Base-by-base conservation (phyloP, 108 stramenopile species). In the Skeletonema tropicum region DNA sequence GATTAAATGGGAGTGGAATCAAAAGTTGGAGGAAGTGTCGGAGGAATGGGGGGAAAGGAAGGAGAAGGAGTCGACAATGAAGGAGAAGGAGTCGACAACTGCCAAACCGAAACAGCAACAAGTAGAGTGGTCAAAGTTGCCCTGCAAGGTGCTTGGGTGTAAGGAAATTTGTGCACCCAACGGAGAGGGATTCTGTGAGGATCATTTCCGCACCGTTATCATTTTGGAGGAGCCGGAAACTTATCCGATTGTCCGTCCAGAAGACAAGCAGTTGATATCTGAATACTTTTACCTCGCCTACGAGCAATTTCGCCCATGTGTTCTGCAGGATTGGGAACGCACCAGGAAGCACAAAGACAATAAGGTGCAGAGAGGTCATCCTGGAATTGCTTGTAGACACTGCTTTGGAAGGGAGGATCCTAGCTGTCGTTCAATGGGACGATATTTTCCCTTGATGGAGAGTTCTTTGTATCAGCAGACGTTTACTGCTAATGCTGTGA, bases 401-500 rank as follows among this genome's bases (percentile, higher is more conserved):
- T 93, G 92, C 70, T 84, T 89, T n/a, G 92, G 92, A 14, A 88
- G 89, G 46, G 90, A 88, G 33, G 87, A 88, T 25, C 48, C 48
- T 7, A 49, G 19, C 1, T 19, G 21, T 23, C 48, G 48, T 49
- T 49, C 48, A 21, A 87, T 88, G 62, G 90, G 90, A 10, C 68
- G 90, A 30, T 91, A 91, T 72, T 91, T 91, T 72, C 90, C 90
- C 55, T 89, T 87, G 3, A 83, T 84, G 3, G 89, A 88, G 72
- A 88, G 84, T 6, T 88, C 89, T 13, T 61, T 89, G 6, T 93
- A 88, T 32, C 88, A 90, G 71, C 86, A 89, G 11, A 89, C 89
- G 5, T 89, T 87, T 12, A 87, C 88, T 6, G 87, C 85, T 70
- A 88, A 85, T 10, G 84, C 89, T 10, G 75, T 87, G 79, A 90